Evolutionary conservation across 208 protist genomes (phyloP).

Genomic region (Trypanosoma avium): DNA sequence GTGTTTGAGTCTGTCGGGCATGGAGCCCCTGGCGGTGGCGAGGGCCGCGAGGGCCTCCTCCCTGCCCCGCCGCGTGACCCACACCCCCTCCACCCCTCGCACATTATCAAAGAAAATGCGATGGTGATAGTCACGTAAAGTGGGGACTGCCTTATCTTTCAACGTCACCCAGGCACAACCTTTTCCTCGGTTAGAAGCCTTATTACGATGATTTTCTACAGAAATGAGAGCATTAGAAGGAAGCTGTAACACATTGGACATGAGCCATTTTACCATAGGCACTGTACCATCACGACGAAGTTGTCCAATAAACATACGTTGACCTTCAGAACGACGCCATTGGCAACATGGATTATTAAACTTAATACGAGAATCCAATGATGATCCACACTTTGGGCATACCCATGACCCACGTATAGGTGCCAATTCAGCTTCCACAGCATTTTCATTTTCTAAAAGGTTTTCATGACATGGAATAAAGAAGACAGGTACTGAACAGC

Average conservation of each 20-base stretch:
- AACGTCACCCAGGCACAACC: conserved; percentile 75
- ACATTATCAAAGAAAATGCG: conserved; percentile 66
- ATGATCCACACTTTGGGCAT: conserved; percentile 30
- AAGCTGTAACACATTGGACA: conserved; percentile 53
- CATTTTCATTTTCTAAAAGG: conserved; percentile 50
- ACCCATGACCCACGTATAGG: conserved; percentile 25
- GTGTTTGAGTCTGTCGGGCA: conserved; percentile 42
- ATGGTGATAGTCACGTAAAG: conserved; percentile 56
- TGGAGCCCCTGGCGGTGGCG: conserved; percentile 23
- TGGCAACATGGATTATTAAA: conserved; percentile 1
- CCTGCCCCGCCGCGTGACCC: conserved; percentile 28
- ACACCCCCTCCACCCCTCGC: conserved; percentile 64
- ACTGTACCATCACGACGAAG: conserved; percentile 71
- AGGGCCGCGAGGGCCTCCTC: conserved; percentile 34
- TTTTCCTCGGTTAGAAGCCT: conserved; percentile 53
- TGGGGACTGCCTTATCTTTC: conserved; percentile 28
- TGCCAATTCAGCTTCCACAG: conserved; percentile 35
- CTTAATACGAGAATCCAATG: conserved; percentile 11
- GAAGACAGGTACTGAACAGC: conserved; percentile 36
- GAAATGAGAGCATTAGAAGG: conserved; percentile 36
- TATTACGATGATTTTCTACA: conserved; percentile 75
- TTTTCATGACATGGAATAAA: conserved; percentile 73
- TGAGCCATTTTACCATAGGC: conserved; percentile 69
- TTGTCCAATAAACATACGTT: conserved; percentile 77
- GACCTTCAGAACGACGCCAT: not conserved